phyloP scores from a whole-genome alignment of 1,284 basidiomycete species.

The Hemileia vastatrix region DNA sequence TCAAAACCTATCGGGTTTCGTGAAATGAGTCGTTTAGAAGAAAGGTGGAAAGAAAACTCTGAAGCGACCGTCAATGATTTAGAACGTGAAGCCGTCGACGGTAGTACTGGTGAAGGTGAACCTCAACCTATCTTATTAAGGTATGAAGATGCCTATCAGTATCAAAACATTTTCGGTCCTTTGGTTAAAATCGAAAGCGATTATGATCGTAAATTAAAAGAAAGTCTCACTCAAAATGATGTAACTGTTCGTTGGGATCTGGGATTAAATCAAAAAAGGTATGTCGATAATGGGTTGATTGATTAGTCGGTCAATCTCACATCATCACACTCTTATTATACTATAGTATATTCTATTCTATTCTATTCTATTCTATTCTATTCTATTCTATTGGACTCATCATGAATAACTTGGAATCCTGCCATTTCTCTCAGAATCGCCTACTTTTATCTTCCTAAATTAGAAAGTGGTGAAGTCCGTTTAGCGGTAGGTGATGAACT shows the following conservation, averaged over 20 bases:
- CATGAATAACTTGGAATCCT: too few relatives aligned
- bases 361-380: neutral
- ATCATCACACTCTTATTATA: neutral
- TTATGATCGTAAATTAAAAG: conserved; percentile 95
- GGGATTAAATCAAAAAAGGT: conserved; percentile 88
- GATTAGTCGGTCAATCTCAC: too few relatives aligned
- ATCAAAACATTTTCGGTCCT: conserved; percentile 97
- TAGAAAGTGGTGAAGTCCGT: conserved; percentile 95
- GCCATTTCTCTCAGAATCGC: conserved; percentile 52
- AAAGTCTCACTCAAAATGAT: conserved; percentile 95
- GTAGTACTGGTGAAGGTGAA: conserved; percentile 83
- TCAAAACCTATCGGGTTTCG: conserved; percentile 91
- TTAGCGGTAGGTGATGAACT: conserved; percentile 95
- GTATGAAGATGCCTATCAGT: conserved; percentile 98
- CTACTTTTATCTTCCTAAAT: conserved; percentile 89
- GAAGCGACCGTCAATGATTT: conserved; percentile 89
- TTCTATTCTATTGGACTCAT: neutral
- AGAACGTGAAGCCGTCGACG: conserved; percentile 89
- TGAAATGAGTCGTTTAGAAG: conserved; percentile 94
- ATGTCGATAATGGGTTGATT: too few relatives aligned
- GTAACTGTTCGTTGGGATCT: conserved; percentile 94
- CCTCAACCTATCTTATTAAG: conserved; percentile 75
- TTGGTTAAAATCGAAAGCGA: conserved; percentile 99
- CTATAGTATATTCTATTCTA: neutral
- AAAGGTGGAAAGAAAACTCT: conserved; percentile 94